A percentile compares a stretch with the other conserved stretches of the same genome.
phyloP scores from a whole-genome alignment of 2,329 filamentous ascomycete species.

The Aspergillus fructus region DNA sequence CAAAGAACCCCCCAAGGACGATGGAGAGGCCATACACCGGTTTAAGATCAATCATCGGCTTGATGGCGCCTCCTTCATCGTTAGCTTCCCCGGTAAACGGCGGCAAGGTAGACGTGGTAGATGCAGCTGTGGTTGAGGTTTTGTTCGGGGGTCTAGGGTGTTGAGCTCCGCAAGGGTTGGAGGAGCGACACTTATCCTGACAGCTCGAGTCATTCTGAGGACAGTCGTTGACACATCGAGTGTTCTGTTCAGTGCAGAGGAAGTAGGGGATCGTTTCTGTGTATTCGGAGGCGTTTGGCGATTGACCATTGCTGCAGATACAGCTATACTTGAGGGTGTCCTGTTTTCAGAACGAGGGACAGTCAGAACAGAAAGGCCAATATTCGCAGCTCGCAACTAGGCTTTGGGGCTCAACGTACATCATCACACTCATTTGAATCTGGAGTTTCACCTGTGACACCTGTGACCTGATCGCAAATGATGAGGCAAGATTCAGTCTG shows the following conservation, averaged over 20 bases:
- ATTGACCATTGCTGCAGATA: slow-evolving; percentile 53
- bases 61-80: slow-evolving; percentile 29
- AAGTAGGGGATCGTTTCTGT: slow-evolving; percentile 64
- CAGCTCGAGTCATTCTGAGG: slow-evolving; percentile 47
- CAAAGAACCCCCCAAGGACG: slow-evolving; percentile 55
- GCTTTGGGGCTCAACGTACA: slow-evolving; percentile 25
- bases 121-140: slow-evolving; percentile 40
- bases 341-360: slow-evolving; percentile 22
- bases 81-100: slow-evolving; percentile 34
- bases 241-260: slow-evolving; percentile 58
- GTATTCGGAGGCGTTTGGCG: slow-evolving; percentile 62
- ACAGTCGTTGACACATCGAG: slow-evolving; percentile 56
- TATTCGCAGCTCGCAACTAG: not conserved
- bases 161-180: slow-evolving; percentile 63
- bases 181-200: slow-evolving; percentile 49
- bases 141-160: slow-evolving; percentile 55
- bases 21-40: slow-evolving; percentile 57
- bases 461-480: slow-evolving; percentile 44
- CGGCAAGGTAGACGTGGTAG: slow-evolving; percentile 32
- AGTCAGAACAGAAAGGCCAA: slow-evolving; percentile 1
- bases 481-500: slow-evolving; percentile 46
- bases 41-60: slow-evolving; percentile 49
- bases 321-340: slow-evolving; percentile 55
- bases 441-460: slow-evolving; percentile 31
- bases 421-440: slow-evolving; percentile 42